Evolutionary conservation across 2,329 filamentous ascomycete species (phyloP), one percentile per base, ranked within the genome.

Genomic region (Podosphaera aphanis): DNA sequence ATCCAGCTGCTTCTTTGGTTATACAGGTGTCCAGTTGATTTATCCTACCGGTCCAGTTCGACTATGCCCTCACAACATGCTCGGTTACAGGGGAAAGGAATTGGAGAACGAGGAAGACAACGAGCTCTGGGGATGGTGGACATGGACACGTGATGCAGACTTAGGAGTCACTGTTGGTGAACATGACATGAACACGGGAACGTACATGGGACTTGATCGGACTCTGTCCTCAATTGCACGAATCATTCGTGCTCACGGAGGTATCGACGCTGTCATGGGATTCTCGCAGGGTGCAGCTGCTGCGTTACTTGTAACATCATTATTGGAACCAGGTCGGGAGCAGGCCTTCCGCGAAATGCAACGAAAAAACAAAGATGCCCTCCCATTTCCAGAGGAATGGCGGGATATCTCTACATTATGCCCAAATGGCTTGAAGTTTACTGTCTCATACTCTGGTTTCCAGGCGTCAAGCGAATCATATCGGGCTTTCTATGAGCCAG

Each of bases 41-140:
- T 85, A 81, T 62, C 78, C 79, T 4, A 83, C 79, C 0, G 81
- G 62, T 0, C 81, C 82, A 3, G 67, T 72, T 56, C 70, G 66
- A 3, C 71, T 86, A 13, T 66, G 63, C 23, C 67, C 74, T 4
- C 61, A 65, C 44, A 79, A 86, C 52, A 78, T 85, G 49, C 82
- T 80, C 0, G 79, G 79, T 46, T 85, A 75, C 62, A 61, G 67
- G 2, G n/a, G 48, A 2, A 61, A 64, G 2, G 60, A 59, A 1
- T 63, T 63, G 2, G 61, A 63, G 3, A 63, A 66, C 2, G 66
- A 70, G 36, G 66, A 73, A 19, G 61, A 67, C 39, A 64, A 70
- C 16, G 82, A 90, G 56, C 71, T 75, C 3, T 93, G 77, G 69
- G 82, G 73, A 11, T 95, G 88, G 88, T 94, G 83, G 70, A 73